Evolutionary conservation across 352 stramenopile genomes (phyloP).

Genomic region (Phytophthora crassamura): DNA sequence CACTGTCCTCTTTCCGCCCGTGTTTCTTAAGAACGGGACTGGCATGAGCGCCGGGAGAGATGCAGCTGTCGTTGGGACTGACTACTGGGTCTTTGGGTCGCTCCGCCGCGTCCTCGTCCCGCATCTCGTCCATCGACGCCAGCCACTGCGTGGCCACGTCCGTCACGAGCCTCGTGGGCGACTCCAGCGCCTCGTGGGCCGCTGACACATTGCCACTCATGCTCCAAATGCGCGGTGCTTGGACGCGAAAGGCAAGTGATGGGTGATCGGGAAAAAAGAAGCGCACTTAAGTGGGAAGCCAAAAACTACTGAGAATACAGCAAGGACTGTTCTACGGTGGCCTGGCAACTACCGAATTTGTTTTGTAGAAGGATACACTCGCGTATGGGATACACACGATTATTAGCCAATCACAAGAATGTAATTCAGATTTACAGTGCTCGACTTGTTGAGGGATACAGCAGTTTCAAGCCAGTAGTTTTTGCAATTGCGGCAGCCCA

Average conservation of each 20-base stretch:
- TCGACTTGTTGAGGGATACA: too few species aligned
- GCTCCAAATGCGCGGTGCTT: constrained; percentile 13
- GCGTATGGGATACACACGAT: too few species aligned
- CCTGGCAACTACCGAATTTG: too few species aligned
- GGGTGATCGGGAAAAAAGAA: constrained; percentile 17
- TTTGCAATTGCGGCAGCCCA: too few species aligned
- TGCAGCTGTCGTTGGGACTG: not conserved
- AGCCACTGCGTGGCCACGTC: constrained; percentile 35
- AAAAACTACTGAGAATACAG: too few species aligned
- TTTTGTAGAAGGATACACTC: too few species aligned
- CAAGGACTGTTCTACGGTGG: too few species aligned
- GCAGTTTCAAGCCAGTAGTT: too few species aligned
- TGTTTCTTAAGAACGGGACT: constrained; percentile 23
- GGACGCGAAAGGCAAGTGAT: constrained; percentile 23
- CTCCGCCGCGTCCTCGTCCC: constrained; percentile 19
- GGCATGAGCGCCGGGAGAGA: constrained; percentile 11
- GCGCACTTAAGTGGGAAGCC: constrained; percentile 8
- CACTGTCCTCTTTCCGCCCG: not conserved
- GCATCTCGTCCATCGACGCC: constrained; percentile 32
- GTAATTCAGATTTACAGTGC: too few species aligned
- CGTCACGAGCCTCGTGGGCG: constrained; percentile 32
- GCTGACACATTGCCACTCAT: constrained; percentile 14
- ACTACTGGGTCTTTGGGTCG: not conserved
- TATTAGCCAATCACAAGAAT: too few species aligned
- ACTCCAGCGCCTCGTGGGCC: constrained; percentile 23